Base-by-base conservation (phyloP, 2,329 filamentous ascomycete species). In the Gaeumannomyces sp. region DNA sequence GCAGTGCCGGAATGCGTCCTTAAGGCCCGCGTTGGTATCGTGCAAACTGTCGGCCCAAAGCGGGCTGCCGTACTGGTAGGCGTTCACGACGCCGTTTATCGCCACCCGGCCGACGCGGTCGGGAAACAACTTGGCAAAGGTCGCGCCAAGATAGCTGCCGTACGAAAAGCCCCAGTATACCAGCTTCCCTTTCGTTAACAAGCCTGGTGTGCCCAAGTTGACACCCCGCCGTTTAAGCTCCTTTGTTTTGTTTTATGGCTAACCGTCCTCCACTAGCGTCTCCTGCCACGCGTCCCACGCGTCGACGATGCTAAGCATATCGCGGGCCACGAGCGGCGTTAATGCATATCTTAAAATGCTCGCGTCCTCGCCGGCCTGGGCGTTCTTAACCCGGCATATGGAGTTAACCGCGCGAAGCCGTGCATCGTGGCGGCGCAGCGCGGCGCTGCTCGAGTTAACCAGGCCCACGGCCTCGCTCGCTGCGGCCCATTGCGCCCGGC, bases 101-200 rank as follows among this genome's bases (percentile, higher is more conserved):
- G 77, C 64, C 64, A 78, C 65, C 59, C 74, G 70, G 0, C 71
- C 75, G 4, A 77, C 73, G n/a, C 66, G 66, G 5, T 70, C 77
- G 74, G 72, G 56, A 22, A 56, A 65, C 73, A 85, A 75, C 2
- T 79, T 76, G 4, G 82, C 82, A 70, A 84, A 84, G 0, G 79
- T 79, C 19, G 77, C 80, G 3, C 83, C 83, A 0, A 85, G 74
- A 2, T 83, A 70, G 10, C 81, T 83, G 13, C 83, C 83, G 67
- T 85, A 85, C 67, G 81, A 83, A 65, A 84, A 80, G 0, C 83
- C 83, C 82, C 82, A 85, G 70, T 83, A 85, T 59, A 75, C 76
- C 8, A 83, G 73, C 64, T 72, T 72, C 3, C 71, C 69, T 56
- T 62, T 59, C 3, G 66, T 63, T 11, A 38, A 38, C 38, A 64